Percentiles rank a stretch among this genome's conserved stretches.
phyloP scores from a whole-genome alignment of 2,329 filamentous ascomycete species.

The Blumeria graminis region DNA sequence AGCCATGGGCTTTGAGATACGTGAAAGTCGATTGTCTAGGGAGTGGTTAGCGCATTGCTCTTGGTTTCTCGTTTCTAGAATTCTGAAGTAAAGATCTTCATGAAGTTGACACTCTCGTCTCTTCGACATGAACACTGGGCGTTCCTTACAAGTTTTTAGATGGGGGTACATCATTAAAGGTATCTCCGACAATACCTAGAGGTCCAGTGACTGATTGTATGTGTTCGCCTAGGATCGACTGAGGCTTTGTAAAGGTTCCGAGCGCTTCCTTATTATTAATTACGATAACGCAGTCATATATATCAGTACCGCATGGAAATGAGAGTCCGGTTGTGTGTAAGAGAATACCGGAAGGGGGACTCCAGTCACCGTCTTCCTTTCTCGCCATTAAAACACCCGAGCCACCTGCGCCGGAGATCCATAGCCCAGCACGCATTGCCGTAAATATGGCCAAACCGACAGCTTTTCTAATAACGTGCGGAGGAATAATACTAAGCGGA shows the following conservation, averaged over 20 bases:
- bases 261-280: slow-evolving; percentile 72
- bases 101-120: no score
- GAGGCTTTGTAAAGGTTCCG: slow-evolving; percentile 58
- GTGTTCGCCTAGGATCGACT: slow-evolving; percentile 62
- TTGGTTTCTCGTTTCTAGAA: no score
- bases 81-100: no score
- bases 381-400: slow-evolving; percentile 69
- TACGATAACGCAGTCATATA: slow-evolving; percentile 86
- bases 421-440: slow-evolving; percentile 80
- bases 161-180: no score
- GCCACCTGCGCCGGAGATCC: slow-evolving; percentile 76
- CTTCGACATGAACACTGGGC: no score
- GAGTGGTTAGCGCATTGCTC: slow-evolving; percentile 2
- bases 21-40: slow-evolving; percentile 35
- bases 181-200: slow-evolving; percentile 24
- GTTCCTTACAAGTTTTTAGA: no score
- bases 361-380: slow-evolving; percentile 72
- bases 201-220: slow-evolving; percentile 56
- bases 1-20: slow-evolving; percentile 72
- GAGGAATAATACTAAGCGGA: slow-evolving; percentile 54
- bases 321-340: slow-evolving; percentile 73
- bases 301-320: slow-evolving; percentile 77
- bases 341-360: slow-evolving; percentile 72
- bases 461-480: slow-evolving; percentile 65
- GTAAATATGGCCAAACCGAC: slow-evolving; percentile 86